Conservation (phyloP, 2,329 filamentous ascomycete genomes). For the Aspergillus persii region DNA sequence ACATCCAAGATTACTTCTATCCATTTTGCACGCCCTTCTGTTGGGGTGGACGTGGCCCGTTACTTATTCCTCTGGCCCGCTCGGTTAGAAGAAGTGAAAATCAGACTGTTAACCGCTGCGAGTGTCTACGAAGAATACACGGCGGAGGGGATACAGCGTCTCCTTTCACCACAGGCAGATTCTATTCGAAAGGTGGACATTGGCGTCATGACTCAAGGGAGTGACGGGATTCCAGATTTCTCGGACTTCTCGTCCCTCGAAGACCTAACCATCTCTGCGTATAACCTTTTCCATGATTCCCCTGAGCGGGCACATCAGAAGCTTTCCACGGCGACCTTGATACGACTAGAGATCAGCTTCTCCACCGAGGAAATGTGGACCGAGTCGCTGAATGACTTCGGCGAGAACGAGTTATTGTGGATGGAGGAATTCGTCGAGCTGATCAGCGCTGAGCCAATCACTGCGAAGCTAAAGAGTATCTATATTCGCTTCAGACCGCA, state of each 20-base stretch:
- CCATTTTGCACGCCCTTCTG: background rate
- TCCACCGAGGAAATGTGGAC: background rate
- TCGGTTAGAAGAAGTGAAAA: background rate
- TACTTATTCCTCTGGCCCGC: background rate
- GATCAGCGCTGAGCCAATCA: background rate
- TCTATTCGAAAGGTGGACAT: background rate
- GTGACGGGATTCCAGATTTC: background rate
- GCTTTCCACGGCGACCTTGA: background rate
- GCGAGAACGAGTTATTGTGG: background rate
- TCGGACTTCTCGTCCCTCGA: background rate
- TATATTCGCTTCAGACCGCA: background rate
- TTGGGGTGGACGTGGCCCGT: background rate
- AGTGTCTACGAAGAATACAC: background rate
- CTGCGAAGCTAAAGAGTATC: background rate
- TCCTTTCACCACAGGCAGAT: background rate
- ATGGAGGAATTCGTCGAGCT: background rate
- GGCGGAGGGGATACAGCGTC: background rate
- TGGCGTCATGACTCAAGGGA: background rate
- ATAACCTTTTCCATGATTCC: background rate
- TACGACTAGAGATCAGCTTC: background rate
- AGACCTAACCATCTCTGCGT: background rate
- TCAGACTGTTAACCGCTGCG: background rate
- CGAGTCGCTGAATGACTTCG: background rate
- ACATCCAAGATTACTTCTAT: background rate
- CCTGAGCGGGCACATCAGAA: background rate